A percentile compares a stretch with the other conserved stretches of the same genome.
Conservation (phyloP, 2,329 filamentous ascomycete species). For the Penicillium corylophilum region DNA sequence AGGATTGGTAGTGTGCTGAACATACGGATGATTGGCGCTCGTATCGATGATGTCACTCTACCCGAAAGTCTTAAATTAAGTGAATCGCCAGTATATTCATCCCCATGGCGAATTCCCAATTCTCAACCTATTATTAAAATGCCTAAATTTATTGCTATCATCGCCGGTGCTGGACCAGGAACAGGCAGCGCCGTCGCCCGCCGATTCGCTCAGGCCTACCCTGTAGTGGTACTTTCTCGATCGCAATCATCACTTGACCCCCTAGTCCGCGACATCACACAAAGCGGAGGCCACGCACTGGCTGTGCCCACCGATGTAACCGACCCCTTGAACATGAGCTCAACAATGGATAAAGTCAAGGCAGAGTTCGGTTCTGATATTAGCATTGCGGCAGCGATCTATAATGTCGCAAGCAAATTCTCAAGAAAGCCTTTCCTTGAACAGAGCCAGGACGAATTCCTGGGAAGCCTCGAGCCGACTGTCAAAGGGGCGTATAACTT, state of each 20-base stretch:
- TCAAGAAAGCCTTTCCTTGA: conserved; percentile 29
- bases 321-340: conserved; percentile 48
- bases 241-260: conserved; percentile 63
- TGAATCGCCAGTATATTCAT: too few species aligned
- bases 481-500: conserved; percentile 53
- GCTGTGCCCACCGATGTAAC: conserved; percentile 68
- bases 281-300: conserved; percentile 65
- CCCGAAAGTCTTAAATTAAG: too few species aligned
- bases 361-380: conserved; percentile 10
- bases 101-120: too few species aligned
- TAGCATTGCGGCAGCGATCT: conserved; percentile 46
- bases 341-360: conserved; percentile 23
- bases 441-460: conserved; percentile 20
- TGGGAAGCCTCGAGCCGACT: conserved; percentile 17
- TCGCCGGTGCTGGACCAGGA: conserved; percentile 23
- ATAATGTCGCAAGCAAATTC: conserved; percentile 50
- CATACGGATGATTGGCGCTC: too few species aligned
- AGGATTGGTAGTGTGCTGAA: too few species aligned
- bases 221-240: conserved; percentile 73
- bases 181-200: conserved; percentile 43
- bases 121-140: too few species aligned
- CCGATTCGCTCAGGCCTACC: conserved; percentile 64
- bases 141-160: conserved; percentile 19
- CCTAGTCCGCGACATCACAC: conserved; percentile 69
- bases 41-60: too few species aligned